Evolutionary conservation across 2,329 filamentous ascomycete genomes (phyloP), one percentile per base, ranked within the genome.

Genomic region (Tolypocladium endophyticum): DNA sequence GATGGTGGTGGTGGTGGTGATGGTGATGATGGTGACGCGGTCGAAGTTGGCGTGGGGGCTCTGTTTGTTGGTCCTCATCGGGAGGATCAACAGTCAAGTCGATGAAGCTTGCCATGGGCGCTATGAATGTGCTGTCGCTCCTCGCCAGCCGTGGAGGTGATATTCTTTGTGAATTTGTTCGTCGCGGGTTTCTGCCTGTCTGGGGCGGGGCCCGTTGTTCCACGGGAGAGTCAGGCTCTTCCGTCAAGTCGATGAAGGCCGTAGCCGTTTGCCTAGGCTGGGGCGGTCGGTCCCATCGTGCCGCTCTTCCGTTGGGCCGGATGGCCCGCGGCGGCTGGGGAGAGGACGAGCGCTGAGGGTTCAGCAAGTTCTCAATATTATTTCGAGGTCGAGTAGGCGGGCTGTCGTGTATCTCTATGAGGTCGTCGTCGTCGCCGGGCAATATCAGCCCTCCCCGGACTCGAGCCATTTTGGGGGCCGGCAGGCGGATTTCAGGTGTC

Each of bases 11-110:
- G 36, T 61, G 62, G 41, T 55, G 64, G 47, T 62, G 67, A 28
- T 59, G 57, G 14, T 60, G 64, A 53, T 60, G 63, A 57, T 60
- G 61, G 30, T 60, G 59, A 16, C 60, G 62, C 11, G 58, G 45
- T 20, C 57, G 33, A 20, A 52, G 30, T 45, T 43, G 57, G 25
- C 30, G 47, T 23, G 36, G n/a, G 20, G 56, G 59, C n/a, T 59
- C 58, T 12, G 56, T 5, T 16, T 61, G 61, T 18, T 62, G 63
- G n/a, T 74, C 73, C 39, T 70, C 69, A 28, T 73, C 69, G 20
- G 74, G 71, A 8, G 73, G 74, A 60, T 83, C 80, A 33, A 71
- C 71, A 3, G 81, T 84, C 12, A 84, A 74, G 65, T 84, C 82
- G 58, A 84, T 82, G 35, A 83, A 70, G 57, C 67, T 71, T 1